Conservation (phyloP, 2,329 filamentous ascomycete species). For the Aspergillus sp. region DNA sequence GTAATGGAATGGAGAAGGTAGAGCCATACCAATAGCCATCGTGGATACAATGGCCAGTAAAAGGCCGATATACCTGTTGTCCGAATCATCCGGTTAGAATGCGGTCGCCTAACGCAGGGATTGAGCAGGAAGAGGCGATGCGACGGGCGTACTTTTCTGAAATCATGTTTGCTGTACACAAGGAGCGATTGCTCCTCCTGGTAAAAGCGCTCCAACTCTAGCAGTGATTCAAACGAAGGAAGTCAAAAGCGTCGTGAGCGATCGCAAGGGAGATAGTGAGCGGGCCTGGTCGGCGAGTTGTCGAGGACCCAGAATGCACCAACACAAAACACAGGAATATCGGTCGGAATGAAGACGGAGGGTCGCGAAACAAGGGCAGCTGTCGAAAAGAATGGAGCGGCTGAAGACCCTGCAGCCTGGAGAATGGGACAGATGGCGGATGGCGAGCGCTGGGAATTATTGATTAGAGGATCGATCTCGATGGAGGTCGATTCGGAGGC, state of each 20-base stretch:
- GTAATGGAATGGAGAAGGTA: neutral
- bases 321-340: conserved; percentile 13
- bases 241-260: conserved; percentile 4
- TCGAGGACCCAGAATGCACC: conserved; percentile 20
- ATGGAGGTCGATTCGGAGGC: conserved; percentile 14
- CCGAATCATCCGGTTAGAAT: conserved; percentile 20
- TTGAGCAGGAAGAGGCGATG: conserved; percentile 3
- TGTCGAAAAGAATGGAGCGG: conserved; percentile 12
- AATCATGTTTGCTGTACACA: conserved; percentile 35
- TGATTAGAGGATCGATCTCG: conserved; percentile 15
- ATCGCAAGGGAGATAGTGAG: neutral
- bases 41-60: conserved; percentile 49
- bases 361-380: conserved; percentile 2
- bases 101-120: conserved; percentile 8
- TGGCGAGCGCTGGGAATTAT: conserved; percentile 10
- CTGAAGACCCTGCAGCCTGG: conserved; percentile 16
- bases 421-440: conserved; percentile 3
- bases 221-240: conserved; percentile 15
- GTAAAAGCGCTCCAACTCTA: conserved; percentile 34
- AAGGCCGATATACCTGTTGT: conserved; percentile 47
- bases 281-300: conserved; percentile 13
- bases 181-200: conserved; percentile 41
- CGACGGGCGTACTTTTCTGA: conserved; percentile 41
- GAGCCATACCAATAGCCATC: conserved; percentile 45
- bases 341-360: neutral